These are phyloP conservation scores for Amaranthus tricolor DNA, from an alignment of 179 eudicot species.

Conservation along the genomic window DNA sequence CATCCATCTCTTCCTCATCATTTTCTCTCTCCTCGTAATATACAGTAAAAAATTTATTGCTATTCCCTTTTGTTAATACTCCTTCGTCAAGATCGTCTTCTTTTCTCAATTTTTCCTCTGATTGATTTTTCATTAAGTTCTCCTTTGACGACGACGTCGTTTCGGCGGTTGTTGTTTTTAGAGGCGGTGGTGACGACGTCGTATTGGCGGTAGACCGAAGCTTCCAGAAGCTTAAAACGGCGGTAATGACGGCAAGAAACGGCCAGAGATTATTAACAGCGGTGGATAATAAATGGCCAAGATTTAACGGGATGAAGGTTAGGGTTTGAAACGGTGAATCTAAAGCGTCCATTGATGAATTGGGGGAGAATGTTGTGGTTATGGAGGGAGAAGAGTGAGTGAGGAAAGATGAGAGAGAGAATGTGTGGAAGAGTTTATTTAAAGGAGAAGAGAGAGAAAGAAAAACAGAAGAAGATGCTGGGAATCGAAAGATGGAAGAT, in stretches of 20 bases:
- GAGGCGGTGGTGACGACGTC: not conserved
- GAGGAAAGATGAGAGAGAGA: not conserved
- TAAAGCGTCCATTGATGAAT: conserved; percentile 13
- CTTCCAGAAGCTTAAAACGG: conserved; percentile 44
- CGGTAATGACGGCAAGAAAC: conserved; percentile 50
- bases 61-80: conserved; percentile 24
- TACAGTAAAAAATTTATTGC: conserved; percentile 38
- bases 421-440: not conserved
- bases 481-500: conserved; percentile 33
- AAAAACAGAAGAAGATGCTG: conserved; percentile 27
- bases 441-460: conserved; percentile 13
- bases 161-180: not conserved
- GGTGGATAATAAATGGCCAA: conserved; percentile 26
- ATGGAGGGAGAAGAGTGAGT: not conserved
- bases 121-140: not conserved
- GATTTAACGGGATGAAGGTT: conserved; percentile 23
- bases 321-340: conserved; percentile 27
- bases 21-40: conserved; percentile 20
- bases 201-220: conserved; percentile 1
- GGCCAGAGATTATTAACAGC: conserved; percentile 50
- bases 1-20: conserved; percentile 8
- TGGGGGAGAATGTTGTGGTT: not conserved
- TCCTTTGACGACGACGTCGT: not conserved
- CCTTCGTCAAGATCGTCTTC: not conserved
- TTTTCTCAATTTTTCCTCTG: not conserved